phyloP scores from a whole-genome alignment of 108 stramenopile genomes.

The Cyclotella baltica region DNA sequence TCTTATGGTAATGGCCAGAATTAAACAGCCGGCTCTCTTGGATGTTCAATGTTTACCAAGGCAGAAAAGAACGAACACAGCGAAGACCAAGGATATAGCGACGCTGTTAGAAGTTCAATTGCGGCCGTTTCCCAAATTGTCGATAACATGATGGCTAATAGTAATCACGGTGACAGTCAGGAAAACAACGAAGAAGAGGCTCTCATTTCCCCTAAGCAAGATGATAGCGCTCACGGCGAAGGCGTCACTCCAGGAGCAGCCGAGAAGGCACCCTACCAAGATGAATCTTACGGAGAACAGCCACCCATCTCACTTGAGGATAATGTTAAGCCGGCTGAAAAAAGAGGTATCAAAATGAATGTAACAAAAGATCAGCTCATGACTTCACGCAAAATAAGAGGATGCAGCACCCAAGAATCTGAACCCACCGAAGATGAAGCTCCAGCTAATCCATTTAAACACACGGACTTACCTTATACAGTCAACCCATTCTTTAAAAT shows the following conservation, averaged over 20 bases:
- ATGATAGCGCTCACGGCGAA: not conserved
- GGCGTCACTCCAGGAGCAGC: not conserved
- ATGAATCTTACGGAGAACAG: not conserved
- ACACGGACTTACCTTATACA: not conserved
- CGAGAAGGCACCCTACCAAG: constrained; percentile 4
- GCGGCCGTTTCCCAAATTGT: not conserved
- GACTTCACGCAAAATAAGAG: not conserved
- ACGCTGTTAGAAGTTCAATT: not conserved
- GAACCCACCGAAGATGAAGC: not conserved
- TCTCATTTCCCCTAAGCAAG: not conserved
- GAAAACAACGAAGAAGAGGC: not conserved
- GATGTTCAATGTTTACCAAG: not conserved
- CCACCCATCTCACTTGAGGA: not conserved
- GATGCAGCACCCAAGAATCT: not conserved
- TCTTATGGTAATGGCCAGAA: too few relatives aligned
- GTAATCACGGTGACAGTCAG: not conserved
- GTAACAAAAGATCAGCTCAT: not conserved
- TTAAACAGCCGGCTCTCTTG: too few relatives aligned
- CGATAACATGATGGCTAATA: not conserved
- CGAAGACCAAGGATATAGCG: not conserved
- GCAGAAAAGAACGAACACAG: not conserved
- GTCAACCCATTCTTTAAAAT: not conserved
- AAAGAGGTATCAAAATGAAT: not conserved
- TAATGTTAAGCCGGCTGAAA: not conserved
- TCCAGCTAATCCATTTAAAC: not conserved